A percentile compares a stretch with the other conserved stretches of the same genome.
Evolutionary conservation across 1,284 basidiomycete genomes (phyloP).

Genomic region (Rhodotorula sp.): DNA sequence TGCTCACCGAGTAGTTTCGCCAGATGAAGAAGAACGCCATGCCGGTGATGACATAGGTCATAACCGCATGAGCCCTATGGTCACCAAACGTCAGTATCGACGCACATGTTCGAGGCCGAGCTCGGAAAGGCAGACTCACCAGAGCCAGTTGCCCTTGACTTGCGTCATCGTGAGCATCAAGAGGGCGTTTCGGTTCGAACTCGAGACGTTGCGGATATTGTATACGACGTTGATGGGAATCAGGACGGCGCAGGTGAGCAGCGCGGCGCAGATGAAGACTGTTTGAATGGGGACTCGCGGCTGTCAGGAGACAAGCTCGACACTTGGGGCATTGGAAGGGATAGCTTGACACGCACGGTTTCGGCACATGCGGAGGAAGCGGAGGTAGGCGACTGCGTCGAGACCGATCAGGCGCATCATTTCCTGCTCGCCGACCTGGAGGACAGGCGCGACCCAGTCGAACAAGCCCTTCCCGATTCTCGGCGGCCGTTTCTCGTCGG

Average conservation of each 20-base stretch:
- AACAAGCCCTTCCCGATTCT: conserved; percentile 74
- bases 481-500: conserved; percentile 74
- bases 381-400: conserved; percentile 88
- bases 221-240: conserved; percentile 59
- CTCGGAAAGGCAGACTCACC: conserved; percentile 42
- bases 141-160: conserved; percentile 64
- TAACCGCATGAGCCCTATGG: conserved; percentile 62
- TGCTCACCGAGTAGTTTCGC: conserved; percentile 41
- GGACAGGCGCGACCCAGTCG: conserved; percentile 65
- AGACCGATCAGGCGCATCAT: conserved; percentile 84
- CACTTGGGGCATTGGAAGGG: not conserved
- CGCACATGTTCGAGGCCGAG: not conserved
- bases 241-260: conserved; percentile 69
- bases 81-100: not conserved
- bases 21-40: conserved; percentile 65
- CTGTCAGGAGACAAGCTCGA: not conserved
- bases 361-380: conserved; percentile 84
- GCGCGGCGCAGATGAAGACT: conserved; percentile 63
- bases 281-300: not conserved
- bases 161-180: conserved; percentile 76
- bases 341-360: conserved; percentile 49
- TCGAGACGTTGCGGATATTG: conserved; percentile 63
- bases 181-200: conserved; percentile 59
- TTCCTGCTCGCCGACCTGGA: conserved; percentile 79
- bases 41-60: conserved; percentile 59